Evolutionary conservation across 2,329 filamentous ascomycete genomes (phyloP), one percentile per base, ranked within the genome.

Genomic region (Verticillium nonalfalfae): DNA sequence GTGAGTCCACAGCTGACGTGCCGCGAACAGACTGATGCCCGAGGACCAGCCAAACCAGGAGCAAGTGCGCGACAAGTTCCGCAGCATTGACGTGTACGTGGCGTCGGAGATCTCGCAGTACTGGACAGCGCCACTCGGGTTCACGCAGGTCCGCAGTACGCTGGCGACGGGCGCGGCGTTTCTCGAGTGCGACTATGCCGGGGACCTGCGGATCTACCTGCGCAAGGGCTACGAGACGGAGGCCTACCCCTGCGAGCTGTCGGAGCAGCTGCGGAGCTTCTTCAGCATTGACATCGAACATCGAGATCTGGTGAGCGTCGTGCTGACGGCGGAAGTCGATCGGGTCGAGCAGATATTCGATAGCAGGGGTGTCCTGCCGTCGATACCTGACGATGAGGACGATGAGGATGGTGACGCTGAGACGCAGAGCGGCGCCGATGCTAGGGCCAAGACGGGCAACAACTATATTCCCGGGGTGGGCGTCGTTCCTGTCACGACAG

Each of bases 201-300:
- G 59, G 1, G 59, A 56, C 18, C 50, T 63, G n/a, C 61, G 59
- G 5, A 55, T 63, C 4, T 63, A 63, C 38, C 21, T 63, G 21
- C 50, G 35, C 14, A n/a, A 21, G 14, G 59, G 45, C 3, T 57
- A 61, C 35, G 59, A 60, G 36, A 36, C 52, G n/a, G 59, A 63
- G 21, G 13, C 26, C 7, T 52, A 59, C 45, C 61, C 61, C 26
- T 57, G 34, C 26, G 59, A 63, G 36, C 59, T 63, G n/a, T 56
- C 50, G 7, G 61, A 63, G 31, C 59, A 60, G 39, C 56, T 63
- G 9, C 45, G 56, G 7, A 26, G 21, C 13, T 63, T 60, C 52
- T 61, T 63, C 59, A 59, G 39, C 7, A 40, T 63, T 4, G 4
- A 56, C 5, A 13, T 21, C 7, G 50, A 59, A 56, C 31, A 60